Percentiles rank a stretch among this genome's conserved stretches.
Conservation (phyloP, 371 early-diverging fungal species). For the Thermomucor indicae-seudaticae region DNA sequence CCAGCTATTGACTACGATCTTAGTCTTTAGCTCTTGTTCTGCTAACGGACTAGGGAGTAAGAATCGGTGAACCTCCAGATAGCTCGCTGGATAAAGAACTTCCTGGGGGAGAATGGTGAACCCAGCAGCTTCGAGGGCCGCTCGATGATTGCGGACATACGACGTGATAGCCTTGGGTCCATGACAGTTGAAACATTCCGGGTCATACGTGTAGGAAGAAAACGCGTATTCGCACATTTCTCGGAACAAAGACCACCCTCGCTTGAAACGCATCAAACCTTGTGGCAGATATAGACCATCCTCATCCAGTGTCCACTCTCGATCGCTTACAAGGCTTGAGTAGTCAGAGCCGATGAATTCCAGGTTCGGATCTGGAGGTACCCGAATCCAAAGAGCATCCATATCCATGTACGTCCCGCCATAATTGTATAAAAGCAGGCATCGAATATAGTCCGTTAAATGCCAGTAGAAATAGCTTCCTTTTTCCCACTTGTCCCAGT, state of each 20-base stretch:
- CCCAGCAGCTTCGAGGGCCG: slow-evolving; percentile 41
- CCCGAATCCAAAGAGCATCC: slow-evolving; percentile 65
- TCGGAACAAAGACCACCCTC: slow-evolving; percentile 58
- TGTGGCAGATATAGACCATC: slow-evolving; percentile 59
- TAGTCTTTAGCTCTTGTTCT: slow-evolving; percentile 40
- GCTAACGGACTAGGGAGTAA: slow-evolving; percentile 41
- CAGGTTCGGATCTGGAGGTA: slow-evolving; percentile 47
- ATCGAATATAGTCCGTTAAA: slow-evolving; percentile 58
- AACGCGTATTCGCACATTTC: slow-evolving; percentile 59
- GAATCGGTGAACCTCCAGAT: slow-evolving; percentile 42
- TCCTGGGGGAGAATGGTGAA: slow-evolving; percentile 48
- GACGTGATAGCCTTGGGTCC: slow-evolving; percentile 62
- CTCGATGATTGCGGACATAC: slow-evolving; percentile 51
- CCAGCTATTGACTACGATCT: slow-evolving; percentile 40
- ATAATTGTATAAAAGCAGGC: slow-evolving; percentile 56
- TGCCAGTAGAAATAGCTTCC: slow-evolving; percentile 57
- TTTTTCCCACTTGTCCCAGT: slow-evolving; percentile 57
- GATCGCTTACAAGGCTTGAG: slow-evolving; percentile 43
- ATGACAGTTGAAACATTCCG: slow-evolving; percentile 61
- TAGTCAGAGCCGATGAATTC: slow-evolving; percentile 65
- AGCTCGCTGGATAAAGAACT: slow-evolving; percentile 52
- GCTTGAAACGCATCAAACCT: slow-evolving; percentile 62
- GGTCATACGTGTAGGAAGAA: slow-evolving; percentile 48
- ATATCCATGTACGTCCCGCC: slow-evolving; percentile 73
- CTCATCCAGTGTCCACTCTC: slow-evolving; percentile 57